phyloP scores from a whole-genome alignment of 805 yeast genomes.

The Candida patagonica region DNA sequence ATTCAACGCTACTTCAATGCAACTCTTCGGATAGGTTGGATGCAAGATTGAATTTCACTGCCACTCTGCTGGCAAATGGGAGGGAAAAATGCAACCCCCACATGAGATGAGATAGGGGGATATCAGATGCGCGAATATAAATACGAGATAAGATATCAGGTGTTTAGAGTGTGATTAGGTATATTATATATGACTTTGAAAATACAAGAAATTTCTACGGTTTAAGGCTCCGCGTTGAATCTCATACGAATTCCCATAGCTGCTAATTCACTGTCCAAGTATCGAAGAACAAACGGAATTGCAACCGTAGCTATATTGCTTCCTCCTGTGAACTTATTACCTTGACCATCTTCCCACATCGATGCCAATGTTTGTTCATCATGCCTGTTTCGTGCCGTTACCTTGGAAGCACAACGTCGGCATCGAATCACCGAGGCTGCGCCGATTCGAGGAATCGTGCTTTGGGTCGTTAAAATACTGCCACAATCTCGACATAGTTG shows the following conservation, averaged over 20 bases:
- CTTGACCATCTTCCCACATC: constrained; percentile 97
- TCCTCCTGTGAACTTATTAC: constrained; percentile 86
- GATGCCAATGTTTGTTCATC: constrained; percentile 43
- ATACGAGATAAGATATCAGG: no score
- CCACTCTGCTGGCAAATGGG: no score
- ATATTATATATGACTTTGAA: no score
- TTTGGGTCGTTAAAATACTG: constrained; percentile 79
- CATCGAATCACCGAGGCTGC: constrained; percentile 69
- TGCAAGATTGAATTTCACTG: no score
- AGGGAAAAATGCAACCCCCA: no score
- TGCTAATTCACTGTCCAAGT: constrained; percentile 86
- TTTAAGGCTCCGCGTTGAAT: constrained; percentile 65
- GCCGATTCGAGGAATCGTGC: constrained; percentile 87
- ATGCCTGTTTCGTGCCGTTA: constrained; percentile 30
- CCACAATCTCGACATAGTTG: constrained; percentile 90
- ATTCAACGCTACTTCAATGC: no score
- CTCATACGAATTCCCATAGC: constrained; percentile 97
- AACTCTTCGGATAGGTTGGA: no score
- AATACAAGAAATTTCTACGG: no score
- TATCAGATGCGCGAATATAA: no score
- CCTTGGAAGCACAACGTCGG: constrained; percentile 69
- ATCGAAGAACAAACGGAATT: constrained; percentile 91
- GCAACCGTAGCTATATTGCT: constrained; percentile 91
- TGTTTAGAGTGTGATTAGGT: no score
- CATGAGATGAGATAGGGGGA: no score